phyloP scores from a whole-genome alignment of 2,329 filamentous ascomycete genomes.

The Colletotrichum destructivum region DNA sequence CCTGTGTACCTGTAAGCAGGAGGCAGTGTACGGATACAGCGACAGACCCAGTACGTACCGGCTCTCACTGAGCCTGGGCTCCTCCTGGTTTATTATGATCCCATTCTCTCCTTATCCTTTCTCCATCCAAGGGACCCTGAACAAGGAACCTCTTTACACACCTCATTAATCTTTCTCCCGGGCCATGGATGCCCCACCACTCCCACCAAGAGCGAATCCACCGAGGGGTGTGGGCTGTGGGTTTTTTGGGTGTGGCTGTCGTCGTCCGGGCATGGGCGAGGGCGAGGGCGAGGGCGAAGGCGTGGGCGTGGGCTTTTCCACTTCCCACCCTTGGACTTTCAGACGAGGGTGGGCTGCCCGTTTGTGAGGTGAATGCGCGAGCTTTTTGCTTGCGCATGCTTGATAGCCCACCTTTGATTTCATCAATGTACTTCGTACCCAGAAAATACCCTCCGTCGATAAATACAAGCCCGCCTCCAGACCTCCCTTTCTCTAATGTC shows the following conservation, averaged over 20 bases:
- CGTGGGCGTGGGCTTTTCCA: conserved; percentile 2
- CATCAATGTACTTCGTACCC: conserved; percentile 39
- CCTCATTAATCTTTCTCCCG: conserved; percentile 22
- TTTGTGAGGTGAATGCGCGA: conserved; percentile 37
- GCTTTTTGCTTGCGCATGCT: conserved; percentile 34
- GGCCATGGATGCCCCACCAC: conserved; percentile 25
- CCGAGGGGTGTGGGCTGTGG: conserved; percentile 16
- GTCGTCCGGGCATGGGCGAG: conserved; percentile 7
- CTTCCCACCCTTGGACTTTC: conserved; percentile 3
- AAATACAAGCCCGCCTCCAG: conserved; percentile 41
- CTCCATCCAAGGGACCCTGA: conserved; percentile 38
- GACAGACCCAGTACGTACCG: conserved; percentile 25
- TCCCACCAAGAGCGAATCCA: conserved; percentile 20
- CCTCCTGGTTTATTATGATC: conserved; percentile 14
- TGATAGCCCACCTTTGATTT: conserved; percentile 37
- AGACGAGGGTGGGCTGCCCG: conserved; percentile 33
- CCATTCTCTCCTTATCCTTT: conserved; percentile 36
- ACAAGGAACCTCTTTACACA: conserved; percentile 32
- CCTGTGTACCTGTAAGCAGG: too few relatives aligned
- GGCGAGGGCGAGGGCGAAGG: conserved; percentile 10
- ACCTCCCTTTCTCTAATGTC: conserved; percentile 30
- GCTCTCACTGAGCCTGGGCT: conserved; percentile 16
- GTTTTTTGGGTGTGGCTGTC: conserved; percentile 2
- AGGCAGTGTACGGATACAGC: background rate
- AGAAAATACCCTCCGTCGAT: conserved; percentile 27